A percentile compares a stretch with the other conserved stretches of the same genome.
These are phyloP conservation scores for Thermomucor indicae-seudaticae DNA, from an alignment of 371 early-diverging fungal species.

Conservation along the genomic window DNA sequence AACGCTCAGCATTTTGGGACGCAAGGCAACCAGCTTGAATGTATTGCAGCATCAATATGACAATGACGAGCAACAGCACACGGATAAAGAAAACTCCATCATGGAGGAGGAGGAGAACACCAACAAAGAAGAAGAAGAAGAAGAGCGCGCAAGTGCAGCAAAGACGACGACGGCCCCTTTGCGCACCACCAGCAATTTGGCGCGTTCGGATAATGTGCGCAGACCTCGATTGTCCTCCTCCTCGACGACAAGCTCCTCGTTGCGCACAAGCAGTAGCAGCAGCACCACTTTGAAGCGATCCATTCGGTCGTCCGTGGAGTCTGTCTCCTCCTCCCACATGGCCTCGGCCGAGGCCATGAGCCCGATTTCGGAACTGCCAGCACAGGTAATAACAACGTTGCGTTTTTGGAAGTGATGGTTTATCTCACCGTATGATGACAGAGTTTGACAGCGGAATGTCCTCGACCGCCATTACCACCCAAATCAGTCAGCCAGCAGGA, in stretches of 20 bases:
- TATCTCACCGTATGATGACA: too few relatives aligned
- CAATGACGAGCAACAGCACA: not conserved
- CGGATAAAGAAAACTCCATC: not conserved
- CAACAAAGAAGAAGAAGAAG: not conserved
- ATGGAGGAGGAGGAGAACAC: not conserved
- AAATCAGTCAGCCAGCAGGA: not conserved
- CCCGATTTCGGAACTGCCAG: conserved; percentile 8
- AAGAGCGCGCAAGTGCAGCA: not conserved
- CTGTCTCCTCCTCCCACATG: conserved; percentile 10
- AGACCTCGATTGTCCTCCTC: not conserved
- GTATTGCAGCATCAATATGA: conserved; percentile 28
- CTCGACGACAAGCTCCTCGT: not conserved
- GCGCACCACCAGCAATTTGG: not conserved
- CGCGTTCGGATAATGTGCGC: not conserved
- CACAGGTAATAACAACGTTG: not conserved
- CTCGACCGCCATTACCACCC: not conserved
- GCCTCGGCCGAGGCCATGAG: conserved; percentile 17
- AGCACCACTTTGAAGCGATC: not conserved
- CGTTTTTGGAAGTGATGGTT: too few relatives aligned
- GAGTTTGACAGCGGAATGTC: not conserved
- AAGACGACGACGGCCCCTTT: not conserved
- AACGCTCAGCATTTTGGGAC: conserved; percentile 30
- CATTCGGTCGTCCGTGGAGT: conserved; percentile 14
- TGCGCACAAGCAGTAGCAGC: not conserved
- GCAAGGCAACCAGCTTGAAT: conserved; percentile 33